Conservation (phyloP, 495 filamentous ascomycete genomes). For the Trichoderma erinaceum region DNA sequence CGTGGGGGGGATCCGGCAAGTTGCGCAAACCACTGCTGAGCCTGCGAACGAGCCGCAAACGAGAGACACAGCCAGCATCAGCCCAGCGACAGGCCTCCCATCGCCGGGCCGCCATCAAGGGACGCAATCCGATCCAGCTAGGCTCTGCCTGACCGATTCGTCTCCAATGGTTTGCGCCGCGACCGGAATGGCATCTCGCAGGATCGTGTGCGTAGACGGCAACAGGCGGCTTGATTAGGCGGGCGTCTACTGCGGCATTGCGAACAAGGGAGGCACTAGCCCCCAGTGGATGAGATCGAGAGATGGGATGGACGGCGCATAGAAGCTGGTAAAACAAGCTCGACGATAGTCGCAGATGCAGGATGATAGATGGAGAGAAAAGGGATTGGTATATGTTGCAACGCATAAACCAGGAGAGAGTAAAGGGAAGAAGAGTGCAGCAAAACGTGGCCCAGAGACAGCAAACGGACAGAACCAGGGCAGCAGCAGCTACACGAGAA, state of each 20-base stretch:
- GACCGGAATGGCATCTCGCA: neutral
- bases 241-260: neutral
- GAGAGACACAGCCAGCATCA: neutral
- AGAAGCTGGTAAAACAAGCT: neutral
- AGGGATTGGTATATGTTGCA: neutral
- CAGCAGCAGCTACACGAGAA: neutral
- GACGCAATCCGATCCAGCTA: slow-evolving; percentile 2
- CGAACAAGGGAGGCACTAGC: slow-evolving; percentile 8
- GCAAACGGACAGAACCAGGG: neutral
- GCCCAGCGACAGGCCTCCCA: neutral
- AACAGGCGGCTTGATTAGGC: slow-evolving; percentile 3
- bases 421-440: neutral
- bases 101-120: neutral
- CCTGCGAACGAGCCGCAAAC: neutral
- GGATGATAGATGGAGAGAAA: neutral
- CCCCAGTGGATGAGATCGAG: neutral
- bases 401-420: neutral
- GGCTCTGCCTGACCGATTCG: neutral
- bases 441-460: neutral
- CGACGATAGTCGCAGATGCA: neutral
- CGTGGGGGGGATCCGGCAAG: neutral
- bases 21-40: neutral
- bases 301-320: slow-evolving; percentile 5
- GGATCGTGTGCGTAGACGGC: neutral
- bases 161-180: neutral